A percentile compares a stretch with the other conserved stretches of the same genome.
Evolutionary conservation across 352 stramenopile species (phyloP).

Genomic region (Plasmopara muralis): DNA sequence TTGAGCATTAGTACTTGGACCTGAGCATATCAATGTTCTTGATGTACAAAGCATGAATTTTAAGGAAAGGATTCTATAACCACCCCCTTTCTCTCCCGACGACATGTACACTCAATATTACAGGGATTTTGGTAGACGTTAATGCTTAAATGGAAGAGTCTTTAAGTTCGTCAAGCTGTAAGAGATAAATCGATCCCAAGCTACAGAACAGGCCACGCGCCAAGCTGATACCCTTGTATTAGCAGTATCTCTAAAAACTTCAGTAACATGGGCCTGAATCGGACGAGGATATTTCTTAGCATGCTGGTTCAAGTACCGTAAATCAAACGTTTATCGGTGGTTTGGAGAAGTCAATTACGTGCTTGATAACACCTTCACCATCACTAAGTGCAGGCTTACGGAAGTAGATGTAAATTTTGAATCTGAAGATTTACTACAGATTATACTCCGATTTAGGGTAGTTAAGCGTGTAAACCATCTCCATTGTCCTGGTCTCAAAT

Average conservation of each 20-base stretch:
- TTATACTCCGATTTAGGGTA: slow-evolving; percentile 9
- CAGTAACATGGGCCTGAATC: slow-evolving; percentile 2
- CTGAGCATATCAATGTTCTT: neutral
- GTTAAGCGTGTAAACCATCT: slow-evolving; percentile 15
- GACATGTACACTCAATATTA: neutral
- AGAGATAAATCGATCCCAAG: slow-evolving; percentile 5
- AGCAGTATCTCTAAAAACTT: slow-evolving; percentile 7
- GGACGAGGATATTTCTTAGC: slow-evolving; percentile 5
- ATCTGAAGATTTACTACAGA: slow-evolving; percentile 12
- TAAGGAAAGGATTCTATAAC: neutral
- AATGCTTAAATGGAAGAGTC: slow-evolving; percentile 5
- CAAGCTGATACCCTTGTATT: slow-evolving; percentile 3
- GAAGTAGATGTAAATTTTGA: slow-evolving; percentile 16
- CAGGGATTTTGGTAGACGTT: slow-evolving; percentile 2
- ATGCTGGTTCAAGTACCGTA: slow-evolving; percentile 1
- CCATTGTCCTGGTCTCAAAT: slow-evolving; percentile 12
- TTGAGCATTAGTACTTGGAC: neutral
- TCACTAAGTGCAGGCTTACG: slow-evolving; percentile 15
- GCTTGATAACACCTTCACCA: slow-evolving; percentile 1
- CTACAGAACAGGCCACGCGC: neutral
- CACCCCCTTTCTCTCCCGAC: neutral
- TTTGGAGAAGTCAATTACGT: neutral
- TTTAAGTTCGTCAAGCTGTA: slow-evolving; percentile 5
- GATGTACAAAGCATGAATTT: slow-evolving; percentile 1
- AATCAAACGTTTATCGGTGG: neutral